phyloP scores from a whole-genome alignment of 129 eudicot species.

The Lactuca sativa region DNA sequence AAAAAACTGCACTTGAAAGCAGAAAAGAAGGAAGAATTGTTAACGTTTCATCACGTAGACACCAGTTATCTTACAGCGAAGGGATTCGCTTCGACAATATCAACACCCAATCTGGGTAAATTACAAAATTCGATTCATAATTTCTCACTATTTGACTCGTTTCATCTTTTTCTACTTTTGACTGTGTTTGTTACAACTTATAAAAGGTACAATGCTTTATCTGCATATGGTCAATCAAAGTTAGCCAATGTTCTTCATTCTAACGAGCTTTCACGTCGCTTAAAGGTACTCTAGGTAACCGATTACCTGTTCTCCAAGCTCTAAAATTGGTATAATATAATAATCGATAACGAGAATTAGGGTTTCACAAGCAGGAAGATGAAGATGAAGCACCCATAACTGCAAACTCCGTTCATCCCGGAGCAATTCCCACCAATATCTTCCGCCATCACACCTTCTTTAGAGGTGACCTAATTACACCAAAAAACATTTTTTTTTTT shows the following conservation, averaged over 20 bases:
- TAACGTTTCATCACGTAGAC: slow-evolving; percentile 69
- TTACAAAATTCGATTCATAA: not conserved
- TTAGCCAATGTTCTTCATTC: slow-evolving; percentile 64
- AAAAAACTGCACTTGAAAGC: slow-evolving; percentile 46
- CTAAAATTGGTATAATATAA: not conserved
- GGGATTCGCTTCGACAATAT: slow-evolving; percentile 65
- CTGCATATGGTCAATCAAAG: slow-evolving; percentile 78
- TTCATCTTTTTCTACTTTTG: not conserved
- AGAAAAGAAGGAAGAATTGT: slow-evolving; percentile 61
- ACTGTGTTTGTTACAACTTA: not conserved
- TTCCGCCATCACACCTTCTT: slow-evolving; percentile 53
- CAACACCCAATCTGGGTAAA: slow-evolving; percentile 55
- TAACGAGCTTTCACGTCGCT: slow-evolving; percentile 54
- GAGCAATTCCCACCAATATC: slow-evolving; percentile 56
- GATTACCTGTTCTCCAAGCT: no score
- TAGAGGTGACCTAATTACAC: slow-evolving; percentile 34
- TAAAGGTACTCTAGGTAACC: slow-evolving; percentile 37
- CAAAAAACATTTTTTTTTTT: not conserved
- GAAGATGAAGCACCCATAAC: slow-evolving; percentile 49
- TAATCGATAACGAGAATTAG: not conserved
- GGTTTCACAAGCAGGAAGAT: slow-evolving; percentile 40
- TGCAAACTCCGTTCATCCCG: slow-evolving; percentile 68
- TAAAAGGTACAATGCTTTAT: slow-evolving; percentile 48
- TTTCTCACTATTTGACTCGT: not conserved
- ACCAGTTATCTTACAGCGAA: slow-evolving; percentile 52